Evolutionary conservation across 2,329 filamentous ascomycete species (phyloP), one percentile per base, ranked within the genome.

Genomic region (Chalaropsis thielavioides): DNA sequence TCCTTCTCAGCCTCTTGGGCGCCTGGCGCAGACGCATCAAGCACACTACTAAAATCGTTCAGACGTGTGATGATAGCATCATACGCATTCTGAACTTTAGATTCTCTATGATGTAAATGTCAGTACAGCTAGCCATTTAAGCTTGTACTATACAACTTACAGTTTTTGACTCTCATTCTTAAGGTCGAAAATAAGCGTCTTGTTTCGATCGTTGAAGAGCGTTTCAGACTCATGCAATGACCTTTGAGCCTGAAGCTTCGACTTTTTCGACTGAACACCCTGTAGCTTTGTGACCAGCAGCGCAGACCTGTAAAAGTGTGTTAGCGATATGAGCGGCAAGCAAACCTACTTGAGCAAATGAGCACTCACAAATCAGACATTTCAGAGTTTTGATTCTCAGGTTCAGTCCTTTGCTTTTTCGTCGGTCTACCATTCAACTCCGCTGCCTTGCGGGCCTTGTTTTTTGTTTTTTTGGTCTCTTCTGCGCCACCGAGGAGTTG

Each of bases 161-260:
- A 67, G 49, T 24, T 54, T 64, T 15, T 31, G 24, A 22, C 62
- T 64, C 19, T 67, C 65, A n/a, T 46, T 41, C 24, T 67, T 44
- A 6, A 67, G 58, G 5, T 62, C 43, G 11, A 17, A 41, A 38
- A 67, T 19, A 13, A 67, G 43, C 8, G 41, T 60, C 7, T 38
- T 58, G 58, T 64, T 67, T 40, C 56, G 44, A n/a, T 61, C 24
- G 7, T 38, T 62, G 19, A 64, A 64, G n/a, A 61, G 15, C 10
- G n/a, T 19, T 24, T 67, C 65, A 3, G 65, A 43, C 40, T 67
- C 62, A 11, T 31, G 24, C 7, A 64, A 44, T 22, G 22, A 38
- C 15, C 60, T 64, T 8, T 54, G 22, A 24, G 59, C 49, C 43
- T 62, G 44, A 4, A 56, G 38, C 15, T 59, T 64, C 13, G 63